Percentiles rank a stretch among this genome's conserved stretches.
phyloP scores from a whole-genome alignment of 208 protist species.

The Crithidia fasciculata region DNA sequence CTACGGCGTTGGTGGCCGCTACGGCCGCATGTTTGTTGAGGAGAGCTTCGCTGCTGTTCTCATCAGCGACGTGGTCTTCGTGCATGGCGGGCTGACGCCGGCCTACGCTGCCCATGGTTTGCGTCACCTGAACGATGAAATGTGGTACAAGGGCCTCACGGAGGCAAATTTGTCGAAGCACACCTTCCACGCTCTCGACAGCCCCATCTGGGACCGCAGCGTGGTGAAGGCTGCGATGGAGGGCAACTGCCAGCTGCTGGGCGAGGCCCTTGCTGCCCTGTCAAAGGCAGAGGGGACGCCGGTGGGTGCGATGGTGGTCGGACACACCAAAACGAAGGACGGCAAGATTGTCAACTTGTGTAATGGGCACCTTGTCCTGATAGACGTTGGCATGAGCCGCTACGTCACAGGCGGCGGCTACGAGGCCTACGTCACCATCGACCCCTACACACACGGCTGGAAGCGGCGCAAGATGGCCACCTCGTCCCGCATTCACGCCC shows the following conservation, averaged over 20 bases:
- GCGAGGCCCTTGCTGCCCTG: slow-evolving; percentile 38
- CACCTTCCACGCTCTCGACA: slow-evolving; percentile 20
- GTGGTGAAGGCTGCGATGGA: slow-evolving; percentile 23
- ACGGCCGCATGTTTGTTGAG: slow-evolving; percentile 48
- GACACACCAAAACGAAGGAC: slow-evolving; percentile 46
- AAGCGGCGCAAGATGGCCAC: background rate
- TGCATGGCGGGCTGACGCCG: slow-evolving; percentile 60
- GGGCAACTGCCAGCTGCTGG: slow-evolving; percentile 46
- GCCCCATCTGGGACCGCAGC: slow-evolving; percentile 50
- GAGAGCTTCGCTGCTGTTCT: slow-evolving; percentile 35
- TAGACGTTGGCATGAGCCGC: slow-evolving; percentile 42
- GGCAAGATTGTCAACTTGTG: slow-evolving; percentile 28
- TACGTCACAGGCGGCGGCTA: slow-evolving; percentile 43
- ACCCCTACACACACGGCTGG: slow-evolving; percentile 1
- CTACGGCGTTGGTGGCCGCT: slow-evolving; percentile 42
- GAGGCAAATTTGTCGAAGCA: slow-evolving; percentile 3
- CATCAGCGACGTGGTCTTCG: slow-evolving; percentile 51
- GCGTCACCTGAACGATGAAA: slow-evolving; percentile 33
- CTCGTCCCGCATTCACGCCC: slow-evolving; percentile 12
- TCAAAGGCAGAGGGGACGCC: slow-evolving; percentile 19
- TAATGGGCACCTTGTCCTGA: slow-evolving; percentile 16
- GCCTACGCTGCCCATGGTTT: slow-evolving; percentile 37
- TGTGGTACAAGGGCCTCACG: slow-evolving; percentile 24
- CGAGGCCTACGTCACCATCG: slow-evolving; percentile 23
- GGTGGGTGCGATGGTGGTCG: slow-evolving; percentile 62